phyloP scores from a whole-genome alignment of 345 rosid species.

The Eucalyptus fibrosa region DNA sequence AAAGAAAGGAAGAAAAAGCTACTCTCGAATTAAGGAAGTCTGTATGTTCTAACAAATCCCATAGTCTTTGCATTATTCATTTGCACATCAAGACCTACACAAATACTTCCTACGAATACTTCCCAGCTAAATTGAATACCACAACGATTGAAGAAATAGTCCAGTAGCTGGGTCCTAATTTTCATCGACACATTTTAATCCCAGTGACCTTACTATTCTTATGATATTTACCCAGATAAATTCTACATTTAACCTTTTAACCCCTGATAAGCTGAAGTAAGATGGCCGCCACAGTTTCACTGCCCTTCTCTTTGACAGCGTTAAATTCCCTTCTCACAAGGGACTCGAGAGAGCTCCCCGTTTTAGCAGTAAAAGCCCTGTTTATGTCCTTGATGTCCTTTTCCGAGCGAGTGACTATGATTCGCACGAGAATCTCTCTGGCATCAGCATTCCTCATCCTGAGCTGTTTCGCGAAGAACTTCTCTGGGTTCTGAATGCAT shows the following conservation, averaged over 20 bases:
- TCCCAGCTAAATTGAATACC: neutral
- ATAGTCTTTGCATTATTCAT: neutral
- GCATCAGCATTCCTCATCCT: conserved; percentile 10
- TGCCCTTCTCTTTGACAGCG: neutral
- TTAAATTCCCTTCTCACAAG: conserved; percentile 1
- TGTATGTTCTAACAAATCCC: neutral
- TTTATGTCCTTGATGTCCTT: conserved; percentile 2
- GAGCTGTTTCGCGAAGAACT: conserved; percentile 8
- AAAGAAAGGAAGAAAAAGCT: neutral
- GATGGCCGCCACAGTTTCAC: neutral
- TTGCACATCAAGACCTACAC: neutral
- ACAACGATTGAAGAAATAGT: neutral
- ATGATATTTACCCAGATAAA: neutral
- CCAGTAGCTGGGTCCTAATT: neutral
- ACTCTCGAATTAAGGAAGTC: neutral
- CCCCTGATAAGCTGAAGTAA: conserved; percentile 1
- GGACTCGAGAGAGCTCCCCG: conserved; percentile 1
- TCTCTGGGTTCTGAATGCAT: conserved; percentile 6
- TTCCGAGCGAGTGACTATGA: neutral
- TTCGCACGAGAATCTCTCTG: conserved; percentile 1
- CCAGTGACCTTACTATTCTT: neutral
- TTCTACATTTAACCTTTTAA: neutral
- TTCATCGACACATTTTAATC: neutral
- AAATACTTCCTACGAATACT: neutral
- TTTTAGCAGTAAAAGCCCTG: conserved; percentile 6